Evolutionary conservation across 2,329 filamentous ascomycete genomes (phyloP), one percentile per base, ranked within the genome.

Genomic region (Stenocarpella maydis): DNA sequence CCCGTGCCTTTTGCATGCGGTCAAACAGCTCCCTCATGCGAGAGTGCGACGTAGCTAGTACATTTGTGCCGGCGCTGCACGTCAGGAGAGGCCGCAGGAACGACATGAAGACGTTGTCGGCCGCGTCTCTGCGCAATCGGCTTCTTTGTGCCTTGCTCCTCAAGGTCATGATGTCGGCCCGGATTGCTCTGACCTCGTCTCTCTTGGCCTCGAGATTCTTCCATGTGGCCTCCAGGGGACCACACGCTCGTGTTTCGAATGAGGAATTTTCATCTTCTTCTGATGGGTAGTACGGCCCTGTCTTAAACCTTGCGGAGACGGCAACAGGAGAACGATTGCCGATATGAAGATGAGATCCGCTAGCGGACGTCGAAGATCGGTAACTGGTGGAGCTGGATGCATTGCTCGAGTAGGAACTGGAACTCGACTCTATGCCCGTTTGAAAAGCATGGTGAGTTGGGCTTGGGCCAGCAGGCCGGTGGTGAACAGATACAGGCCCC

Each of bases 141-240:
- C 69, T 39, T 15, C 17, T 43, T 49, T 47, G 14, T 15, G 70
- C 68, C 37, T 55, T 31, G 10, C 14, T 28, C 21, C 55, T 68
- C 43, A 41, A 65, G 24, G 37, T 12, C n/a, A 50, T 14, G 7
- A 71, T 66, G 7, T 58, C 63, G 3, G 55, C 52, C 41, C 63
- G 70, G 24, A 67, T 67, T 9, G 34, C 34, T 3, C 15, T n/a
- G 7, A 55, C 24, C 34, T 72, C 70, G n/a, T 74, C 75, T n/a
- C 76, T 75, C 17, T 74, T 73, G 4, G 70, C 63, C 69, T 79
- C 76, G 37, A 80, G 70, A 24, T 61, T 49, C 21, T 26, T 28
- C 68, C 68, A 66, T 43, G 37, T 61, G 17, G 24, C 17, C 45
- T 60, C 55, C 53, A 66, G n/a, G 19, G 39, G 37, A 8, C 53